These are phyloP conservation scores for Austroboletus niveus DNA, from an alignment of 1,284 basidiomycete genomes.

Conservation along the genomic window DNA sequence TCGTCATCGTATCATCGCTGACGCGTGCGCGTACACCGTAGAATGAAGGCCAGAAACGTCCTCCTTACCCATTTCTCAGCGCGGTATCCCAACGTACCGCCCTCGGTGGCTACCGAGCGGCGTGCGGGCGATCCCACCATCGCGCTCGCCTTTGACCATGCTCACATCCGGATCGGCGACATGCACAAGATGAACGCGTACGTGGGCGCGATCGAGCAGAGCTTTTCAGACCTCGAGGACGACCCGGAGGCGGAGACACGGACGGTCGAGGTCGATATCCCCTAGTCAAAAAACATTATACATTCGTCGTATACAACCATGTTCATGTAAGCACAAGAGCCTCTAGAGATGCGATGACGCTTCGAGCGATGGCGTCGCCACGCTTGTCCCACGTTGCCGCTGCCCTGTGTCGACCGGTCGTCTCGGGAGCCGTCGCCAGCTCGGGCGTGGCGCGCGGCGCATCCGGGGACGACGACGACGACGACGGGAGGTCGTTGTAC, in stretches of 20 bases:
- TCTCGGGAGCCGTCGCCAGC: neutral
- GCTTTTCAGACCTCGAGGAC: slow-evolving; percentile 57
- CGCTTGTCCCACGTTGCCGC: slow-evolving; percentile 32
- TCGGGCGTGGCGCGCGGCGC: slow-evolving; percentile 8
- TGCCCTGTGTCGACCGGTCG: slow-evolving; percentile 7
- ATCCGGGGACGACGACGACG: slow-evolving; percentile 2
- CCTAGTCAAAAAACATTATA: slow-evolving; percentile 1
- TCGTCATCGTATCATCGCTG: too few species aligned
- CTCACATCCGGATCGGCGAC: slow-evolving; percentile 67
- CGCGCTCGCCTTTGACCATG: slow-evolving; percentile 81
- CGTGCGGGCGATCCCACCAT: slow-evolving; percentile 44
- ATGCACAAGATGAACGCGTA: slow-evolving; percentile 83
- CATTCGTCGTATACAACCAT: neutral
- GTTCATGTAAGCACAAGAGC: neutral
- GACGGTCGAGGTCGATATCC: slow-evolving; percentile 17
- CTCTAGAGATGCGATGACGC: slow-evolving; percentile 53
- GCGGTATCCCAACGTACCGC: slow-evolving; percentile 85
- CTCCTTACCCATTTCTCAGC: slow-evolving; percentile 95
- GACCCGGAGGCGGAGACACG: slow-evolving; percentile 12
- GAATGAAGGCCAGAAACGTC: slow-evolving; percentile 81
- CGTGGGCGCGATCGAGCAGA: slow-evolving; percentile 66
- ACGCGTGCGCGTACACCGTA: slow-evolving; percentile 33
- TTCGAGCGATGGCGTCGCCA: slow-evolving; percentile 44
- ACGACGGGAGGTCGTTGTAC: slow-evolving; percentile 37
- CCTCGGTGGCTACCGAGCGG: slow-evolving; percentile 13